phyloP scores from a whole-genome alignment of 2,329 filamentous ascomycete genomes.

The Orbilia oligospora region DNA sequence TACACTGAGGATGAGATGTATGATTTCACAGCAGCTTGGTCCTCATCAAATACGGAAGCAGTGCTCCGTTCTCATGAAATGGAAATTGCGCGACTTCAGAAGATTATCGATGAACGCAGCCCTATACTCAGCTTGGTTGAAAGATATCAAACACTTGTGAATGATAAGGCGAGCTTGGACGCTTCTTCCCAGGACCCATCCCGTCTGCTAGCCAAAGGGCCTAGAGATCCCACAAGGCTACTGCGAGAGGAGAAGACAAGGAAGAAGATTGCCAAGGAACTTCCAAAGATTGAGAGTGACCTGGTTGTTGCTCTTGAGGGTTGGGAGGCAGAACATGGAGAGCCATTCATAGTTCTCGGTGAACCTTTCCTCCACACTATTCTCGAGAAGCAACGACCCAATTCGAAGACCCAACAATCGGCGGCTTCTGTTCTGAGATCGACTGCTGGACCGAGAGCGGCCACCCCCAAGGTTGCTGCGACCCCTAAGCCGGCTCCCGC shows the following conservation, averaged over 20 bases:
- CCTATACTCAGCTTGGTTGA: slow-evolving; percentile 87
- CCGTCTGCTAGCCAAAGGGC: slow-evolving; percentile 90
- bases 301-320: slow-evolving; percentile 82
- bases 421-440: slow-evolving; percentile 50
- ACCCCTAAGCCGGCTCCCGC: slow-evolving; percentile 47
- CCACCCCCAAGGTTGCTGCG: slow-evolving; percentile 31
- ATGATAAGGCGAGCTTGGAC: slow-evolving; percentile 88
- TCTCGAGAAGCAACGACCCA: slow-evolving; percentile 58
- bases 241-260: slow-evolving; percentile 98
- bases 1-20: slow-evolving; percentile 99
- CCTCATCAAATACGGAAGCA: slow-evolving; percentile 96
- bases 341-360: slow-evolving; percentile 92
- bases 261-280: slow-evolving; percentile 94
- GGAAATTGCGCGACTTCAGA: slow-evolving; percentile 85
- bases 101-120: slow-evolving; percentile 86
- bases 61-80: slow-evolving; percentile 94
- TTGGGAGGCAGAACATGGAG: slow-evolving; percentile 95
- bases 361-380: slow-evolving; percentile 83
- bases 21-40: slow-evolving; percentile 89
- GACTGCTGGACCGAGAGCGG: slow-evolving; percentile 40
- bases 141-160: slow-evolving; percentile 83
- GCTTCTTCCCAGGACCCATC: slow-evolving; percentile 95
- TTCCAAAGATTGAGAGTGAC: slow-evolving; percentile 91
- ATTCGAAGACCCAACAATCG: slow-evolving; percentile 48
- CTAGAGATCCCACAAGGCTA: slow-evolving; percentile 92